Evolutionary conservation across 768 basidiomycete species (phyloP).

Genomic region (Lentinula boryana): DNA sequence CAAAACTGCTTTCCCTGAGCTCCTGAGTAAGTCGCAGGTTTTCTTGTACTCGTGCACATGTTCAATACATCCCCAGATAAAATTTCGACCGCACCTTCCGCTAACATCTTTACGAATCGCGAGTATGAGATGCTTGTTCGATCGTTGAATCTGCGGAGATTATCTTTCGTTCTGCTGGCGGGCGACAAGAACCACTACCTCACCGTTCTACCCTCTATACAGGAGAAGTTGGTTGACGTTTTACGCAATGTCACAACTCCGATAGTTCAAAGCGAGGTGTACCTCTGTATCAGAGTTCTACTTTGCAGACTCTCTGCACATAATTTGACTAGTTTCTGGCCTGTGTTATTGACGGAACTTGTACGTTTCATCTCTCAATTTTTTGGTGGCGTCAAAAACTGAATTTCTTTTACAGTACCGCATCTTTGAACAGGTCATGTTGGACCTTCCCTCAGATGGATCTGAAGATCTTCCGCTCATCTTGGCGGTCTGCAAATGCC

Average conservation of each 20-base stretch:
- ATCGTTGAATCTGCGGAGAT: slow-evolving; percentile 78
- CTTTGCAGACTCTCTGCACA: slow-evolving; percentile 87
- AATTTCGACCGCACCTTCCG: slow-evolving; percentile 80
- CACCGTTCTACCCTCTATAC: slow-evolving; percentile 85
- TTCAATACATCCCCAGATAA: slow-evolving; percentile 40
- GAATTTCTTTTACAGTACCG: slow-evolving; percentile 54
- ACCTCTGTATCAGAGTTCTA: slow-evolving; percentile 86
- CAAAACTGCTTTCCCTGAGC: slow-evolving; percentile 77
- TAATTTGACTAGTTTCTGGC: slow-evolving; percentile 95
- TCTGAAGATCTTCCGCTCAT: slow-evolving; percentile 82
- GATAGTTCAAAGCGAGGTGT: slow-evolving; percentile 90
- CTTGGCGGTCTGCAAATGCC: slow-evolving; percentile 87
- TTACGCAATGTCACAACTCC: slow-evolving; percentile 75
- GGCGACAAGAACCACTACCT: slow-evolving; percentile 91
- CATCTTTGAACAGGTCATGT: slow-evolving; percentile 78
- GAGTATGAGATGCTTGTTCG: slow-evolving; percentile 90
- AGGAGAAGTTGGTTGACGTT: slow-evolving; percentile 94
- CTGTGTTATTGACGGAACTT: slow-evolving; percentile 88
- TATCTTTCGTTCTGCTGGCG: slow-evolving; percentile 82
- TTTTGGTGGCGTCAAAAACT: not conserved
- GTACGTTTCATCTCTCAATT: slow-evolving; percentile 26
- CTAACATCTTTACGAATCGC: slow-evolving; percentile 93
- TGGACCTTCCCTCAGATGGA: slow-evolving; percentile 66
- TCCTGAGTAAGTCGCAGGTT: slow-evolving; percentile 57
- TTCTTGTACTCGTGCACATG: slow-evolving; percentile 22